Base-by-base conservation (phyloP, 2,329 filamentous ascomycete species). In the Cadophora malorum region DNA sequence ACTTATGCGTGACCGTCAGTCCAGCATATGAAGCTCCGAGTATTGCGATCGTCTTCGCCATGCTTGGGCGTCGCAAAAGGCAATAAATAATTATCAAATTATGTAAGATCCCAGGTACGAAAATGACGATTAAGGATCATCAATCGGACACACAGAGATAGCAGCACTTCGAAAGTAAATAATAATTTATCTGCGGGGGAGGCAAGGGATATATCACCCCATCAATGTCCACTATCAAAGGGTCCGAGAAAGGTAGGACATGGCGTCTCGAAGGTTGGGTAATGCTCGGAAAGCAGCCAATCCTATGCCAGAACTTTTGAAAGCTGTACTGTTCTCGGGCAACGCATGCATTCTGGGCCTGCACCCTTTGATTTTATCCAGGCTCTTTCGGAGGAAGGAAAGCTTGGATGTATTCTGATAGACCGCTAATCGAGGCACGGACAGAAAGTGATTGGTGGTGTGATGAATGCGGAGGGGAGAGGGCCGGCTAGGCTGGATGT, bases 21-120 rank as follows among this genome's bases (percentile, higher is more conserved):
- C 86, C 86, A 21, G 77, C 84, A 71, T 84, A 87, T 7, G 84
- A 86, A n/a, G 81, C 84, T 31, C 86, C 86, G 0, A 88, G 76
- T 41, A 88, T 79, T 63, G 88, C 76, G 66, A 87, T 83, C 19
- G 72, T 76, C 56, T 73, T 74, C 31, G 68, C n/a, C 74, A 75
- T 76, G 16, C 35, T 68, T 31, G 55, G 14, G 14, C 16, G 41
- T 38, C 12, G 28, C 14, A 12, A 19, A 45, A 45, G 14, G 10
- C 12, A 45, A 45, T 12, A 45, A 45, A 19, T 14, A 6, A 19
- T 45, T 45, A 45, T 16, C 41, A n/a, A n/a, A n/a, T n/a, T n/a
- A n/a, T n/a, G n/a, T n/a, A n/a, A n/a, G n/a, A n/a, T n/a, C n/a
- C n/a, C n/a, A n/a, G 12, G 12, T 19, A 5, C 2, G 19, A 45